These are phyloP conservation scores for Ophiostoma sp. DNA, from an alignment of 2,329 filamentous ascomycete genomes.

Conservation along the genomic window DNA sequence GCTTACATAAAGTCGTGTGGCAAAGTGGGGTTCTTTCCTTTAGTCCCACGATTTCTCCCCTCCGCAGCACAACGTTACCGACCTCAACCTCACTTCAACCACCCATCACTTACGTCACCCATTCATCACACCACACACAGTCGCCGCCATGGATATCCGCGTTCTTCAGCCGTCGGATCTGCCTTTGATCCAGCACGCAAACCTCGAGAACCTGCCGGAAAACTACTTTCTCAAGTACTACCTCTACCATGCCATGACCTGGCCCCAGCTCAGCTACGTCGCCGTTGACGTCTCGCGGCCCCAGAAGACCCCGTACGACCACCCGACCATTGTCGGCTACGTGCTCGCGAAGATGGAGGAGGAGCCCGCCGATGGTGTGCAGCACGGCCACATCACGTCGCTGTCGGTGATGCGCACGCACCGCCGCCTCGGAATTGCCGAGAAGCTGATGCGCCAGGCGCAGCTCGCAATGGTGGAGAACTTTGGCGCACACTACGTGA, in stretches of 20 bases:
- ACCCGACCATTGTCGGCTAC: conserved; percentile 96
- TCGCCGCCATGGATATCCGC: conserved; percentile 72
- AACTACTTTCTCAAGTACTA: conserved; percentile 99
- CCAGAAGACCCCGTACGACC: conserved; percentile 71
- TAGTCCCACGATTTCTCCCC: neutral
- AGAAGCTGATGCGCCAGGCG: conserved; percentile 95
- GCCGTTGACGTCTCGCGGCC: conserved; percentile 86
- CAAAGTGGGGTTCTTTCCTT: neutral
- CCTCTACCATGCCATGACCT: conserved; percentile 95
- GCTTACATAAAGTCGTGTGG: neutral
- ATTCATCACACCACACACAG: neutral
- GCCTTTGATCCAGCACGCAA: conserved; percentile 91
- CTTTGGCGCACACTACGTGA: conserved; percentile 86
- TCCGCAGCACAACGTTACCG: neutral
- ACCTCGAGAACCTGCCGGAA: conserved; percentile 97
- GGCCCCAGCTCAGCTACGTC: conserved; percentile 95
- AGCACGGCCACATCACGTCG: conserved; percentile 93
- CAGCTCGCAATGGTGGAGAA: conserved; percentile 97
- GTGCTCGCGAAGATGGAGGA: conserved; percentile 99
- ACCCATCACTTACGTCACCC: neutral
- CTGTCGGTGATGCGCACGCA: conserved; percentile 96
- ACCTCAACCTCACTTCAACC: conserved; percentile 6
- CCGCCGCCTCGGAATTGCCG: conserved; percentile 80
- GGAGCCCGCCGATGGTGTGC: conserved; percentile 82
- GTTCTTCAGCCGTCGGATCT: conserved; percentile 77